Conservation (phyloP, 495 filamentous ascomycete species). For the Aeminium ludgeri region DNA sequence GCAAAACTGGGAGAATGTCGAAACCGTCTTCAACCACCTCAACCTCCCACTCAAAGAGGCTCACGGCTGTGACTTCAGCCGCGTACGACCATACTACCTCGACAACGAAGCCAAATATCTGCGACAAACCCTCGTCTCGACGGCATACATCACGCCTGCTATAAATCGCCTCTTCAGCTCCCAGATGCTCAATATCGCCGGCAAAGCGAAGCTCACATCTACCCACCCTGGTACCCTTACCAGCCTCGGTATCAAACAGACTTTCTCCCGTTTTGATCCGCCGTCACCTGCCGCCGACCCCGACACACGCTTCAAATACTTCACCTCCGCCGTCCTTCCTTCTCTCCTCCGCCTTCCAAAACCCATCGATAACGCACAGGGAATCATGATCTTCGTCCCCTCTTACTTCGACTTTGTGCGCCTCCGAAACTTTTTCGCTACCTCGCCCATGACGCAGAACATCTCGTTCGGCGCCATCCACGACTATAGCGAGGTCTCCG, state of each 20-base stretch:
- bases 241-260: constrained; percentile 60
- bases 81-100: constrained; percentile 81
- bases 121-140: constrained; percentile 66
- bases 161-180: constrained; percentile 60
- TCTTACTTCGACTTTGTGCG: constrained; percentile 89
- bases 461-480: constrained; percentile 73
- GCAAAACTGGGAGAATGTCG: constrained; percentile 97
- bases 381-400: constrained; percentile 74
- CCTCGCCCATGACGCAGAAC: constrained; percentile 44
- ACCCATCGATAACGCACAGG: constrained; percentile 29
- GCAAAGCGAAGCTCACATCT: constrained; percentile 53
- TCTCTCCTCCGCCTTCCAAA: constrained; percentile 42
- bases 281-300: constrained; percentile 52
- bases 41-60: constrained; percentile 79
- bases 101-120: constrained; percentile 65
- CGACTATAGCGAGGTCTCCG: constrained; percentile 64
- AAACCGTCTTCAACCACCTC: constrained; percentile 76
- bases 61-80: constrained; percentile 85
- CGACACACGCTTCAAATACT: constrained; percentile 82
- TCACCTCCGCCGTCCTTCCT: constrained; percentile 63
- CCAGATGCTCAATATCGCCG: constrained; percentile 64
- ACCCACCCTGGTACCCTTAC: constrained; percentile 30
- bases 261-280: constrained; percentile 76
- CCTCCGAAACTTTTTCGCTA: constrained; percentile 76
- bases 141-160: constrained; percentile 75